Evolutionary conservation across 805 yeast genomes (phyloP), one percentile per base, ranked within the genome.

Genomic region (Metschnikowia santaceciliae): DNA sequence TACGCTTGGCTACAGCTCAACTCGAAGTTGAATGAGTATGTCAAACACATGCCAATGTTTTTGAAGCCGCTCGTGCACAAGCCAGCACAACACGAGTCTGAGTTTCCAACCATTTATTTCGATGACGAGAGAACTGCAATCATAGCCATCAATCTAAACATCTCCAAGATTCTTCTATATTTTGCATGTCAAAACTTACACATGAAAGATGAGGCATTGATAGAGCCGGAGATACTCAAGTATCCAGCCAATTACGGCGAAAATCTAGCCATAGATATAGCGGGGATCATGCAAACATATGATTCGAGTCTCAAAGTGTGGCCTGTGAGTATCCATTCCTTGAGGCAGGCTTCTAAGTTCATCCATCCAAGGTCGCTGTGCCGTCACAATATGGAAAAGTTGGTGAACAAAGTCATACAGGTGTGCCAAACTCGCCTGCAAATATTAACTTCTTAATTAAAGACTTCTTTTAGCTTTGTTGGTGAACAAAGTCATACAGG

Each of bases 271-370:
- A 63, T 62, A 48, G 76, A 72, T 34, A 60, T 71, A 6, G 61
- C 72, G 35, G 77, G 77, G 2, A 70, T 72, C 32, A 52, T 72
- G 56, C 63, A 62, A 47, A 68, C 75, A 2, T 73, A 72, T 49
- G 74, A 71, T 35, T 49, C 60, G 13, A 71, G 68, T 51, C 37
- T 61, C 35, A 49, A 53, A 32, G 57, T 72, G 32, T 71, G 75
- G 75, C 65, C 75, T 1, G 63, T 67, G 26, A 68, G 63, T 51
- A 61, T 70, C 15, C 75, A 71, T 50, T 62, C 68, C 1, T 52
- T 71, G 17, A 57, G 71, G 20, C 65, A 63, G 32, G 71, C 58
- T 1, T 44, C 57, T 1, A 52, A 54, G 32, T 53, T 39, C 32
- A 46, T 57, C 4, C 47, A 46, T 6, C 41, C 48, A 6, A 47